These are phyloP conservation scores for Lepidopterella palustris DNA, from an alignment of 495 filamentous ascomycete species.

Conservation along the genomic window DNA sequence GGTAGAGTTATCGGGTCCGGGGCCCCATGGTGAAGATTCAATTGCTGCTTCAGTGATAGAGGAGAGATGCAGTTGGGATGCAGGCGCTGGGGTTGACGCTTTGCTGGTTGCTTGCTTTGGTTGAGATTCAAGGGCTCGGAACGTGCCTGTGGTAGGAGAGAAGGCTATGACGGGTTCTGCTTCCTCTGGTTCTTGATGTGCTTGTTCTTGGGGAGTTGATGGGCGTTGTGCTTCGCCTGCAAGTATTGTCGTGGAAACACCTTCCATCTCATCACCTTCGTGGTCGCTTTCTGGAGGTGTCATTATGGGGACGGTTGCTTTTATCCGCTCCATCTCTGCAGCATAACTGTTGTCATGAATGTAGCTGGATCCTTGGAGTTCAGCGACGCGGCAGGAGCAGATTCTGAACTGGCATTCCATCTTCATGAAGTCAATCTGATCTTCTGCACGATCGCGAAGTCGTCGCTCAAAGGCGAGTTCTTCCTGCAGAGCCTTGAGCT, in stretches of 20 bases:
- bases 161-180: slow-evolving; percentile 21
- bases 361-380: slow-evolving; percentile 44
- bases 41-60: slow-evolving; percentile 8
- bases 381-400: slow-evolving; percentile 58
- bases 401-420: slow-evolving; percentile 70
- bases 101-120: slow-evolving; percentile 1
- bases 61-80: slow-evolving; percentile 3
- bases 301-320: slow-evolving; percentile 22
- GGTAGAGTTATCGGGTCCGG: slow-evolving; percentile 18
- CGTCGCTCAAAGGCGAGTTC: slow-evolving; percentile 60
- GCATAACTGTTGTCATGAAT: slow-evolving; percentile 42
- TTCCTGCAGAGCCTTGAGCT: slow-evolving; percentile 53
- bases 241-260: neutral
- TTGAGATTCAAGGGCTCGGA: slow-evolving; percentile 18
- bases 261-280: slow-evolving; percentile 17
- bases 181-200: neutral
- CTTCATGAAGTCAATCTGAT: slow-evolving; percentile 72
- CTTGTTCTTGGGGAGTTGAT: neutral
- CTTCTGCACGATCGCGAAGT: slow-evolving; percentile 59
- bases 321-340: slow-evolving; percentile 30
- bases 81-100: slow-evolving; percentile 6
- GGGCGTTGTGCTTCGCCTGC: neutral
- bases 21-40: slow-evolving; percentile 23
- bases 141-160: slow-evolving; percentile 33
- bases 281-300: slow-evolving; percentile 24